A percentile compares a stretch with the other conserved stretches of the same genome.
Conservation (phyloP, 139 green algal genomes). For the Astrephomene gubernaculifera region DNA sequence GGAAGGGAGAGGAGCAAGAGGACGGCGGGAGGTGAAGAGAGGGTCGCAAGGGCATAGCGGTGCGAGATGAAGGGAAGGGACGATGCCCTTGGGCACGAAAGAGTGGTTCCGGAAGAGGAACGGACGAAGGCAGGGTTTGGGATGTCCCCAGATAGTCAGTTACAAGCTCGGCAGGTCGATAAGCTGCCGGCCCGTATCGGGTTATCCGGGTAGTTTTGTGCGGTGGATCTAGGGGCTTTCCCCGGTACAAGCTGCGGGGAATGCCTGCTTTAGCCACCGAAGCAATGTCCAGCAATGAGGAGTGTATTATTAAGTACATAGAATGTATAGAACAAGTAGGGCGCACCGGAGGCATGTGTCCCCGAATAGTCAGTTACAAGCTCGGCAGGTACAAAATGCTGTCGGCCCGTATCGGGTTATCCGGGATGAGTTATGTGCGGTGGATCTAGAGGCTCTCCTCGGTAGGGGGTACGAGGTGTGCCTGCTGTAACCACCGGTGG, state of each 20-base stretch:
- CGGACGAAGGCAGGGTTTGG: not conserved
- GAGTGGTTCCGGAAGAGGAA: not conserved
- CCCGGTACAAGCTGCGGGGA: slow-evolving; percentile 6
- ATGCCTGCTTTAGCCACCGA: slow-evolving; percentile 30
- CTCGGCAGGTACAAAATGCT: not conserved
- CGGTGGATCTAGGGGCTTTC: slow-evolving; percentile 28
- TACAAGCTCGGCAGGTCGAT: not conserved
- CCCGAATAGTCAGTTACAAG: too few relatives aligned
- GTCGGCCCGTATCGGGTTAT: not conserved
- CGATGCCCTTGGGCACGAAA: not conserved
- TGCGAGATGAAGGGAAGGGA: not conserved
- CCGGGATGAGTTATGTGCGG: not conserved
- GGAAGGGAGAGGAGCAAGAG: not conserved
- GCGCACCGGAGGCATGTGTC: too few relatives aligned
- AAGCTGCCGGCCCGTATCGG: slow-evolving; percentile 25
- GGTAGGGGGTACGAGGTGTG: slow-evolving; percentile 4
- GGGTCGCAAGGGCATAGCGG: not conserved
- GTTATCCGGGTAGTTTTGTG: slow-evolving; percentile 8
- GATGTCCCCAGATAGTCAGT: slow-evolving; percentile 22
- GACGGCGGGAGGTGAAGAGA: not conserved
- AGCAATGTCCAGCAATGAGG: not conserved
- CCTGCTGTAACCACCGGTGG: not conserved
- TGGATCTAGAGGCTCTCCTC: not conserved
- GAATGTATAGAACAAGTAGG: too few relatives aligned
- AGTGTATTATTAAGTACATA: not conserved